Conservation (phyloP, 2,329 filamentous ascomycete species). For the Lachnellula hyalina region DNA sequence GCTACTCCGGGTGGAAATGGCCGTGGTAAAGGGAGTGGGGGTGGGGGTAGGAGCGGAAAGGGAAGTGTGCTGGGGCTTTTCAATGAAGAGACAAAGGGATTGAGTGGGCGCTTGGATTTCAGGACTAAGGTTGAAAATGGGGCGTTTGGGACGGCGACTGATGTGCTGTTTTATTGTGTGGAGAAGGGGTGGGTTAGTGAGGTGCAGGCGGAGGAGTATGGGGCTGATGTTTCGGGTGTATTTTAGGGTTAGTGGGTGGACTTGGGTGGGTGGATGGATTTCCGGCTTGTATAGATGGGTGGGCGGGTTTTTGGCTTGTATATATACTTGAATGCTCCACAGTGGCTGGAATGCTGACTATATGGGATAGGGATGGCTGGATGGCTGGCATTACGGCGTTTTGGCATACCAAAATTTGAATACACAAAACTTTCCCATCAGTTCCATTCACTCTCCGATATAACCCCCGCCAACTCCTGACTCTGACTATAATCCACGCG, state of each 20-base stretch:
- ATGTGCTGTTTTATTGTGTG: constrained; percentile 18
- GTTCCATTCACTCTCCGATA: too few relatives aligned
- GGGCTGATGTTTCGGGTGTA: background rate
- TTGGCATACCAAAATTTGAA: too few relatives aligned
- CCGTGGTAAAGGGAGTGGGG: too few relatives aligned
- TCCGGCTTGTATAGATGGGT: background rate
- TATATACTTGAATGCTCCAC: background rate
- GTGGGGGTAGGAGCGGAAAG: too few relatives aligned
- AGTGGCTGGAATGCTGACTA: background rate
- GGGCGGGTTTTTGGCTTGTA: background rate
- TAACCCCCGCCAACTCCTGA: too few relatives aligned
- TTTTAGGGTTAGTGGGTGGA: background rate
- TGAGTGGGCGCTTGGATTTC: constrained; percentile 49
- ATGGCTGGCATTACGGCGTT: too few relatives aligned
- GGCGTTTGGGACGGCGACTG: constrained; percentile 17
- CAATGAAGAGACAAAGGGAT: constrained; percentile 43
- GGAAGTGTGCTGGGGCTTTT: constrained; percentile 40
- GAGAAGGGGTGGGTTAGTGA: constrained; percentile 20
- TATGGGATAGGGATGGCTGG: background rate
- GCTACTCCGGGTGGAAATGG: too few relatives aligned
- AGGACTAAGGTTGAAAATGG: constrained; percentile 19
- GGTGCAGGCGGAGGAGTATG: constrained; percentile 9
- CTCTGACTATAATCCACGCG: constrained; percentile 38
- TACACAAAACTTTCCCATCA: too few relatives aligned
- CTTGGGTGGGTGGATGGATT: background rate